A percentile compares a stretch with the other conserved stretches of the same genome.
These are phyloP conservation scores for Proliferodiscus dingleyae DNA, from an alignment of 2,329 filamentous ascomycete species.

Conservation along the genomic window DNA sequence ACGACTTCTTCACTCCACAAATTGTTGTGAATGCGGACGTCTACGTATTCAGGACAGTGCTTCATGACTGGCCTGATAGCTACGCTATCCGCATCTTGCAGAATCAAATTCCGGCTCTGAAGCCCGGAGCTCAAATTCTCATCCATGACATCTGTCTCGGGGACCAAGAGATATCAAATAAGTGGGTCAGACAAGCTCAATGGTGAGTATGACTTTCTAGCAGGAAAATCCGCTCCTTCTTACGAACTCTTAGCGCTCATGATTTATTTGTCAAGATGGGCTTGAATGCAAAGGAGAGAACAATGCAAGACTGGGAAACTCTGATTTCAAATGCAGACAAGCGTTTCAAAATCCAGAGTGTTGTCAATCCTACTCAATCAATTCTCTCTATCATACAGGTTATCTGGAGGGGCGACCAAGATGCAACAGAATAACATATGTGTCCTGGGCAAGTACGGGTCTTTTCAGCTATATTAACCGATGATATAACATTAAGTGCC, in stretches of 20 bases:
- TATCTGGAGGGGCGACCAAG: background rate
- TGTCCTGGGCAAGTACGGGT: no score
- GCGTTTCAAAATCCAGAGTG: background rate
- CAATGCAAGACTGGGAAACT: background rate
- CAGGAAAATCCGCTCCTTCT: background rate
- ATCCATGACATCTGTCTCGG: background rate
- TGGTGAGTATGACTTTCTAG: background rate
- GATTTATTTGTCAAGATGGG: background rate
- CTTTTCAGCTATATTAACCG: no score
- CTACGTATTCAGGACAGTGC: constrained; percentile 41
- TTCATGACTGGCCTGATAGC: constrained; percentile 44
- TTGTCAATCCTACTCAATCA: background rate
- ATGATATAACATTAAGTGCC: no score
- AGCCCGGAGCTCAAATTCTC: constrained; percentile 35
- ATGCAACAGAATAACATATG: background rate
- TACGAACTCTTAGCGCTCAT: background rate
- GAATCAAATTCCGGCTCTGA: constrained; percentile 36
- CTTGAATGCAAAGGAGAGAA: background rate
- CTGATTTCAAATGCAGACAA: background rate
- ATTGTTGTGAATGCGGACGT: constrained; percentile 35
- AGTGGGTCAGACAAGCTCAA: background rate
- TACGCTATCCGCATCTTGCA: constrained; percentile 33
- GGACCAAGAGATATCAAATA: background rate
- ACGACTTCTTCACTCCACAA: constrained; percentile 43
- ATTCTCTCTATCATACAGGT: background rate